A percentile compares a stretch with the other conserved stretches of the same genome.
These are phyloP conservation scores for Begonia fuchsioides DNA, from an alignment of 306 rosid genomes.

Conservation along the genomic window DNA sequence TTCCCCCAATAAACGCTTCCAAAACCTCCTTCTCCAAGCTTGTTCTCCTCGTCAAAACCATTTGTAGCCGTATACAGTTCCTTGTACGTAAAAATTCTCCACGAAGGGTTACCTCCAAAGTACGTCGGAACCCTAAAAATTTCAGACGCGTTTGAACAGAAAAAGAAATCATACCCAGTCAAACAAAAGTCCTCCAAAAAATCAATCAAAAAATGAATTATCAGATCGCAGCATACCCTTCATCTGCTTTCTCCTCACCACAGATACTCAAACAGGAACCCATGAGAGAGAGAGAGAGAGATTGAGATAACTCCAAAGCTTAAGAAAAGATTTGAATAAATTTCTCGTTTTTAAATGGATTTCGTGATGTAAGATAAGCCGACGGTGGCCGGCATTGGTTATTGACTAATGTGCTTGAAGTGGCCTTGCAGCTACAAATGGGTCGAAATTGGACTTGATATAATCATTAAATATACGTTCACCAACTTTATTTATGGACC, in stretches of 20 bases:
- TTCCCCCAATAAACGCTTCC: conserved; percentile 85
- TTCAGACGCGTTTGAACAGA: no score
- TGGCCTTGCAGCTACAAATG: no score
- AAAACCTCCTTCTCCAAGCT: conserved; percentile 87
- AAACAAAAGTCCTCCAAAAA: background rate
- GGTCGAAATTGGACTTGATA: no score
- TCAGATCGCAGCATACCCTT: conserved; percentile 28
- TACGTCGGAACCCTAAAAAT: conserved; percentile 6
- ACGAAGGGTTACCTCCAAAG: conserved; percentile 23
- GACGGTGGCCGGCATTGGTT: no score
- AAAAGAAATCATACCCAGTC: no score
- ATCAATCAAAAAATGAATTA: background rate
- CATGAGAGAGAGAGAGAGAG: conserved; percentile 21
- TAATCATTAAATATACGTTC: no score
- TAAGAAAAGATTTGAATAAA: no score
- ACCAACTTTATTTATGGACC: no score
- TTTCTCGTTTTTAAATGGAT: no score
- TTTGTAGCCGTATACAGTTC: conserved; percentile 74
- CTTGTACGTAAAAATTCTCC: conserved; percentile 80
- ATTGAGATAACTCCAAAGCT: no score
- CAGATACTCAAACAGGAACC: conserved; percentile 60
- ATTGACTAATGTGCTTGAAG: no score
- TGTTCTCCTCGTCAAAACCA: conserved; percentile 60
- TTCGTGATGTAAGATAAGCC: no score
- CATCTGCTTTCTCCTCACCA: conserved; percentile 40